Evolutionary conservation across 2,329 filamentous ascomycete genomes (phyloP).

Genomic region (Cladobotryum mycophilum): DNA sequence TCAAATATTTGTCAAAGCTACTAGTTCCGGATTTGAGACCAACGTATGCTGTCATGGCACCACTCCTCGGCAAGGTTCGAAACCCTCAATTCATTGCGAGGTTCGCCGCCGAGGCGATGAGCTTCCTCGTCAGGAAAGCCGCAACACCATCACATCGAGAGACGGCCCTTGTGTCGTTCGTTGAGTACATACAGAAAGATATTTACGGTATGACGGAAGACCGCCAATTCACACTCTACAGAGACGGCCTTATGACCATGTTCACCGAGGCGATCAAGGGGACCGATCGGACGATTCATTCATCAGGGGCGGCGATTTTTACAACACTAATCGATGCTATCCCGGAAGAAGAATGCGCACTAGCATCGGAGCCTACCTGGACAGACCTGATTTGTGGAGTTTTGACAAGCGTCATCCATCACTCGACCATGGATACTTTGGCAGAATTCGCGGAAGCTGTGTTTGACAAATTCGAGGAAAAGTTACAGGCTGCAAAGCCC

Average conservation of each 20-base stretch:
- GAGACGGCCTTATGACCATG: conserved; percentile 85
- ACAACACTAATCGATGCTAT: conserved; percentile 45
- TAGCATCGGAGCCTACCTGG: conserved; percentile 45
- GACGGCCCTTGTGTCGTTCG: conserved; percentile 61
- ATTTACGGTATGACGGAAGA: conserved; percentile 48
- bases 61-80: conserved; percentile 73
- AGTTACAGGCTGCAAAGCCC: conserved; percentile 26
- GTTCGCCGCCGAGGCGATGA: conserved; percentile 91
- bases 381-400: conserved; percentile 67
- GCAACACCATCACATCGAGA: conserved; percentile 72
- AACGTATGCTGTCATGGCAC: conserved; percentile 74
- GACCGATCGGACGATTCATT: conserved; percentile 53
- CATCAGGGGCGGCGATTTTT: conserved; percentile 50
- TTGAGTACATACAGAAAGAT: conserved; percentile 66
- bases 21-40: conserved; percentile 80
- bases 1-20: conserved; percentile 91
- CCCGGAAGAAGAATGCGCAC: conserved; percentile 43
- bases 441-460: conserved; percentile 59
- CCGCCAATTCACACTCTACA: conserved; percentile 62
- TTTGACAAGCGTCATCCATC: conserved; percentile 75
- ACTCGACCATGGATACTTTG: conserved; percentile 70
- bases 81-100: conserved; percentile 83
- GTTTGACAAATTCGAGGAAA: conserved; percentile 39
- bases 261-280: conserved; percentile 76
- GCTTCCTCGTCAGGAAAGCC: conserved; percentile 86